These are phyloP conservation scores for Ogataea parapolymorpha DNA, from an alignment of 805 yeast genomes.

Conservation along the genomic window DNA sequence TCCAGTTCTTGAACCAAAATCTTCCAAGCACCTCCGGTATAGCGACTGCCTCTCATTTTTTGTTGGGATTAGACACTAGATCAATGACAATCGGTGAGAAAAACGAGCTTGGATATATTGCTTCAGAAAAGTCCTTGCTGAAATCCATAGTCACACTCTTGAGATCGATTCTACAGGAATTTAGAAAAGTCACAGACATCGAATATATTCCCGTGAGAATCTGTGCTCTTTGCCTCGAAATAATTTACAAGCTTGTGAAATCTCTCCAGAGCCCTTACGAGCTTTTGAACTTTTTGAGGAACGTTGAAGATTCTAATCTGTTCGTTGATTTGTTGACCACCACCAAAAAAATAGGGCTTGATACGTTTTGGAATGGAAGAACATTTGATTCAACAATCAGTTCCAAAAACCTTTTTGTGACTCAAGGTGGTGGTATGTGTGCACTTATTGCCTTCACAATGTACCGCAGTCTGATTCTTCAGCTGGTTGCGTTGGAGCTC, in stretches of 20 bases:
- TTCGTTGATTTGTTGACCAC: conserved; percentile 48
- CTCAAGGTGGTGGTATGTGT: conserved; percentile 40
- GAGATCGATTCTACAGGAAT: conserved; percentile 41
- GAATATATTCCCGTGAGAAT: conserved; percentile 56
- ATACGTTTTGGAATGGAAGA: conserved; percentile 54
- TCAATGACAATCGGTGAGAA: conserved; percentile 49
- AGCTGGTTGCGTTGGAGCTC: conserved; percentile 69
- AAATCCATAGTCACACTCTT: conserved; percentile 50
- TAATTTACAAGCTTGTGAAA: conserved; percentile 59
- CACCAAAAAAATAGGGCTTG: conserved; percentile 52
- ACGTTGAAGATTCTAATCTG: conserved; percentile 36
- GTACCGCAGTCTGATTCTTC: conserved; percentile 58
- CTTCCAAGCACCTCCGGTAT: conserved; percentile 34
- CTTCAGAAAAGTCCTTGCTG: conserved; percentile 54
- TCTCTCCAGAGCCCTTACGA: conserved; percentile 51
- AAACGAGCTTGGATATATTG: conserved; percentile 46
- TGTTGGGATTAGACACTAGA: conserved; percentile 65
- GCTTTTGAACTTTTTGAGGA: conserved; percentile 51
- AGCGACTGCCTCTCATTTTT: conserved; percentile 64
- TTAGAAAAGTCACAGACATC: conserved; percentile 33
- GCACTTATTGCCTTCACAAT: conserved; percentile 59
- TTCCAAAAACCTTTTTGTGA: conserved; percentile 33
- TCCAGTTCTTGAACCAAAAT: conserved; percentile 54
- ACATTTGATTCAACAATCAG: conserved; percentile 42
- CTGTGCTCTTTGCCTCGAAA: conserved; percentile 56